Base-by-base conservation (phyloP, 805 yeast genomes). In the Yamadazyma akitaensis region DNA sequence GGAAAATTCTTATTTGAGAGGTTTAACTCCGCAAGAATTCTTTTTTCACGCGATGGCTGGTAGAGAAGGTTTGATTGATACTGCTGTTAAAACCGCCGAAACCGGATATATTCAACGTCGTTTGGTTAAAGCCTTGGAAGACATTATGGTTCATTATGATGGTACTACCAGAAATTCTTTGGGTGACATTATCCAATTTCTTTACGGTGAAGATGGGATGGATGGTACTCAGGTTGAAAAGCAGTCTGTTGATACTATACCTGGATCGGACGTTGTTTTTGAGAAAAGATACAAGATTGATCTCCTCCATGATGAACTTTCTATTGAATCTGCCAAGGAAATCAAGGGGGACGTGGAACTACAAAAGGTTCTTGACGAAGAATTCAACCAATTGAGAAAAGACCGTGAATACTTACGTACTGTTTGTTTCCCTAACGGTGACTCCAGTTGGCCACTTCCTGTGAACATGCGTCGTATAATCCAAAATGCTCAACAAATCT, bases 1-100 rank as follows among this genome's bases (percentile, higher is more conserved):
- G 50, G 97, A 95, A 68, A 94, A 94, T 65, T 94, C 99, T 12
- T 94, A 94, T 63, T 77, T 92, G 63, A 84, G 98, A 75, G 99
- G 99, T 33, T 77, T 94, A 61, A 91, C 99, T 5, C 99, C 99
- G 30, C 98, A 94, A 68, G 99, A 94, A 68, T 94, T 94, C 68
- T 91, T 94, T 67, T 94, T 94, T 85, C 99, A 94, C 67, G 97
- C 98, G 44, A 94, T 94, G 97, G 98, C 99, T 63, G 99, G 99
- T 76, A 89, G 99, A 80, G 99, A 94, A 75, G 99, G 99, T 77
- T 77, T 94, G 64, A 95, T 94, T 65, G 99, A 94, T 79, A 94
- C 99, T 46, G 99, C 99, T 13, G 99, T 94, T 41, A 94, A 94
- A 68, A 94, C 99, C 36, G 98, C 99, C 2, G 98, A 92, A 72